Base-by-base conservation (phyloP, 345 rosid species). In the Brassica incana region DNA sequence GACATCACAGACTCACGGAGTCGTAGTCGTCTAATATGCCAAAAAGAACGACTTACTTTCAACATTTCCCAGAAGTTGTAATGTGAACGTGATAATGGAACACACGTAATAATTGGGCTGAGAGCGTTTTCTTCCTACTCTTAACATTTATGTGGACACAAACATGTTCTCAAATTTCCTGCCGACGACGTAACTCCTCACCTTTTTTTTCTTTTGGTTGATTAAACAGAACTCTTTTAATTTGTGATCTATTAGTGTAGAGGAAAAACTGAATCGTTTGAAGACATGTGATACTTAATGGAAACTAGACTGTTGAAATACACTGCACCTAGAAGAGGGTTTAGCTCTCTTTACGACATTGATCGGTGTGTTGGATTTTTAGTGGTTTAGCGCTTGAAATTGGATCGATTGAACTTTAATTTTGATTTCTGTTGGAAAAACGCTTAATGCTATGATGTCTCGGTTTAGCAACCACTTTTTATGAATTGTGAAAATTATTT, bases 1-100 rank as follows among this genome's bases (percentile, higher is more conserved):
- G 8, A 23, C 12, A 6, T 65, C 67, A 72, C 11, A 25, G 72
- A 56, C 30, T 32, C 65, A 6, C 8, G 25, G 25, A 23, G 25
- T 23, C 25, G 25, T 23, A 67, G 78, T 79, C 78, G 78, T 79
- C 78, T 79, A 79, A 79, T 79, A 79, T 45, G 78, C 69, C 64
- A 73, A 78, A 59, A 67, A 73, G 73, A 66, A 15, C 52, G 27
- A 78, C 2, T 72, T 30, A 3, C 5, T 54, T 66, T 43, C 73
- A 72, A 66, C 66, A 6, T 16, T 60, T 60, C 2, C 7, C 7
- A 4, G 8, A 76, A 60, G 10, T 56, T 65, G 0, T 40, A 14
- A 14, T 66, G 81, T 30, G 77, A 66, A 72, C 30, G 15, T 12
- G 67, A 78, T 65, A 78, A 38, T 38, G 67, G 71, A 63, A 69